Base-by-base conservation (phyloP, 1,284 basidiomycete species). In the Ustilago nuda region DNA sequence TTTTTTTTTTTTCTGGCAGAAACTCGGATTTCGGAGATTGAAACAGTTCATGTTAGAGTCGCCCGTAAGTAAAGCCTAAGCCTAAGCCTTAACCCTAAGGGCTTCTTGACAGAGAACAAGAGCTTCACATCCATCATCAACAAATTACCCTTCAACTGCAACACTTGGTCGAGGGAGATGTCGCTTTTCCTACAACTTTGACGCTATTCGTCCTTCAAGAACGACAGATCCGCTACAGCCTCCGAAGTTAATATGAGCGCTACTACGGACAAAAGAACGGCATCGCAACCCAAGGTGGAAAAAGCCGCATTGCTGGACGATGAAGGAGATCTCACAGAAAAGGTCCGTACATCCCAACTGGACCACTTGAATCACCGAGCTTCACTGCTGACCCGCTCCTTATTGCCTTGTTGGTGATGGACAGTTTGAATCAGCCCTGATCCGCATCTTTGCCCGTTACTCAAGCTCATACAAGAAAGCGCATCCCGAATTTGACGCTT, bases 361-460 rank as follows among this genome's bases (percentile, higher is more conserved):
- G 15, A 37, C 2, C 15, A 13, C 46, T 9, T 23, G 17, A 17
- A 32, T 23, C 3, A 23, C 9, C 3, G 2, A 15, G 32, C n/a
- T 35, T 37, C 6, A 6, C 23, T n/a, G 33, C 37, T 54, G 17
- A 35, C 35, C 23, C n/a, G 46, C 46, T 27, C 17, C 23, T 32
- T 11, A 35, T 55, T 33, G 37, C 5, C 27, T 17, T 19, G 12
- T 23, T 13, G 23, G 23, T 6, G 9, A 32, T 19, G 6, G 6
- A 43, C 59, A 77, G 75, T 72, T 80, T 33, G 71, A 72, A 35
- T 27, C 36, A 6, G 76, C 63, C 1, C 63, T 80, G 15, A 48
- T 63, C 13, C 66, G 57, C 2, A 69, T 72, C 60, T 80, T 80
- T 63, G 59, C 62, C 0, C 64, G 75, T 43, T 80, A 78, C 61